Conservation (phyloP, 2,329 filamentous ascomycete genomes). For the Leptodontidium sp. region DNA sequence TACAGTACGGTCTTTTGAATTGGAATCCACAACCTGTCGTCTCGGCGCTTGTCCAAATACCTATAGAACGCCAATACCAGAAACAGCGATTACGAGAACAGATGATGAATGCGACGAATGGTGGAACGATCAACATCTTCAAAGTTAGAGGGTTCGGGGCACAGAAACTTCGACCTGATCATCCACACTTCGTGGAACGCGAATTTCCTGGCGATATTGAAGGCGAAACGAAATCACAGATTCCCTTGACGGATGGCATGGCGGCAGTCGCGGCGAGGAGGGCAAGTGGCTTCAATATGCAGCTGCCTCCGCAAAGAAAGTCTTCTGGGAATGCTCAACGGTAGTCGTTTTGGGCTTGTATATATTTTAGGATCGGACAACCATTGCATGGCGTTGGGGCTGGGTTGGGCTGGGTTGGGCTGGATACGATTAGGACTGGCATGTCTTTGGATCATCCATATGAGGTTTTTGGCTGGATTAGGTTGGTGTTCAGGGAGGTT, state of each 20-base stretch:
- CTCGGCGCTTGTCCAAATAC: constrained; percentile 67
- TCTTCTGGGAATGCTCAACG: constrained; percentile 17
- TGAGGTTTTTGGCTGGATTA: too few species aligned
- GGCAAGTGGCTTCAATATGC: constrained; percentile 37
- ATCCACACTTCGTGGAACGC: constrained; percentile 14
- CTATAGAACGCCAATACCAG: constrained; percentile 70
- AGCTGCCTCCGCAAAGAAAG: constrained; percentile 32
- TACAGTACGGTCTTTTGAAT: constrained; percentile 81
- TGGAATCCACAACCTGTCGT: constrained; percentile 83
- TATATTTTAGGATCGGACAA: not conserved
- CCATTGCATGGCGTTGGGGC: constrained; percentile 10
- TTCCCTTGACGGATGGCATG: constrained; percentile 24
- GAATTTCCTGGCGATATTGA: constrained; percentile 15
- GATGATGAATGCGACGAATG: constrained; percentile 71
- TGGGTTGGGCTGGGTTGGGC: constrained; percentile 8
- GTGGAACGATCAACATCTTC: constrained; percentile 71
- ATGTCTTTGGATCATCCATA: constrained; percentile 13
- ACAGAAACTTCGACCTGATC: constrained; percentile 56
- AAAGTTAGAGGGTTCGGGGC: constrained; percentile 62
- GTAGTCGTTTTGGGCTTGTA: not conserved
- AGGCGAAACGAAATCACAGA: not conserved
- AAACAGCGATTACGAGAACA: constrained; percentile 70
- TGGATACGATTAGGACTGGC: constrained; percentile 4
- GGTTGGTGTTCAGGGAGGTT: too few species aligned
- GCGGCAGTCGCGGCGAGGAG: constrained; percentile 33